Evolutionary conservation across 371 early-diverging fungal species (phyloP), one percentile per base, ranked within the genome.

Genomic region (Blakeslea trispora): DNA sequence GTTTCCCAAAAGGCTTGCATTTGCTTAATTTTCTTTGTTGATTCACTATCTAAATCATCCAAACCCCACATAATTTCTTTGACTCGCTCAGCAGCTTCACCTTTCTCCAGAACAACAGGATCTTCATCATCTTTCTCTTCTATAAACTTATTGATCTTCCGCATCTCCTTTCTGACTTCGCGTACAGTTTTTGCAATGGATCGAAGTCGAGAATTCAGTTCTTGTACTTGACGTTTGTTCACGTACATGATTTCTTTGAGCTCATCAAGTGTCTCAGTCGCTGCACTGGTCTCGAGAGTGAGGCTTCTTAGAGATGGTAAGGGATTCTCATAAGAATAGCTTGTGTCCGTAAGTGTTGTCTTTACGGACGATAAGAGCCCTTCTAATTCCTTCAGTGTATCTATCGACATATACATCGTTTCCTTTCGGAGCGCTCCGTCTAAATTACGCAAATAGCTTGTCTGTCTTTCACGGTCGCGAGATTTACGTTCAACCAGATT

Each of bases 31-130:
- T 74, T 66, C 58, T 67, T 68, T 17, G 73, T 69, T 53, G 68
- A 69, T 47, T 65, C 68, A 11, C 39, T 53, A 53, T 79, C 77
- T 32, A 79, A 54, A 55, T 79, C 80, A 61, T 79, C 80, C 19
- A 79, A 57, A 43, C 80, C 80, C 80, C 80, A 79, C 71, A 79
- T 64, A 55, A 79, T 79, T 24, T 76, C 77, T 63, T 76, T 72
- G 41, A 79, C 77, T 39, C 77, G 63, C 57, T 64, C 68, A 42
- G 76, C 64, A 9, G 74, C 80, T 61, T 79, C 80, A 42, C 80
- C 80, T 52, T 72, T 74, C 40, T 79, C 80, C 35, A 79, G 47
- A 10, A 76, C 66, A 11, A 79, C 69, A 3, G 77, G 73, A 51
- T 79, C 80, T 48, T 79, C 80, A 56, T 76, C 77, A 35, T 76